Conservation (phyloP, 306 rosid genomes). For the Trifolium repens region DNA sequence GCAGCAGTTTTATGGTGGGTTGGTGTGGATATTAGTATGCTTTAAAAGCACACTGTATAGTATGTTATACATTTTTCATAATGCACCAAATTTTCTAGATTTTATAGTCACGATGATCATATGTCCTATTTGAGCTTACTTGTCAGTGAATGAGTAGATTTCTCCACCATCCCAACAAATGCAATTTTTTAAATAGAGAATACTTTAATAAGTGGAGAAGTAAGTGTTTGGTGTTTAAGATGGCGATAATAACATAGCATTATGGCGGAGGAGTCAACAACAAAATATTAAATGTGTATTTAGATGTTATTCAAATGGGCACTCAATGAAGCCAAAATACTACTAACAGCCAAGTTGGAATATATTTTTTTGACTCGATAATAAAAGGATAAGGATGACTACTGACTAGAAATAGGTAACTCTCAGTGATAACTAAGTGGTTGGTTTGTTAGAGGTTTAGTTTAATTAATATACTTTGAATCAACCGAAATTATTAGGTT, state of each 20-base stretch:
- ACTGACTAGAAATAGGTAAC: neutral
- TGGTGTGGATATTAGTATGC: neutral
- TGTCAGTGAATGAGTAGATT: neutral
- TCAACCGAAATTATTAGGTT: no score
- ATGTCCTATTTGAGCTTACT: neutral
- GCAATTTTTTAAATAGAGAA: neutral
- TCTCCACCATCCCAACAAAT: neutral
- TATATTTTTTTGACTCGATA: neutral
- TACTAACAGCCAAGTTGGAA: neutral
- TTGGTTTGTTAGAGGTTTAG: no score
- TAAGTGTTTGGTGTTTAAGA: constrained; percentile 2
- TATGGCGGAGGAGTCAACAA: neutral
- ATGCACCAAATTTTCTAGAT: neutral
- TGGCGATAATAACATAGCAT: neutral
- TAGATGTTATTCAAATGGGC: neutral
- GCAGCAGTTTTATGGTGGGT: neutral
- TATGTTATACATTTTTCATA: neutral
- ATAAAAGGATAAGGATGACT: neutral
- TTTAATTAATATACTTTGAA: no score
- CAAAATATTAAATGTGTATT: neutral
- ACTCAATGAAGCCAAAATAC: neutral
- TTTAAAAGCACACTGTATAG: neutral
- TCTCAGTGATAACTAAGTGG: no score
- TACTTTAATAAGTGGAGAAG: neutral
- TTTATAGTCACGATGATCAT: neutral